These are phyloP conservation scores for Astrothelium subdiscretum DNA, from an alignment of 495 filamentous ascomycete species.

Conservation along the genomic window DNA sequence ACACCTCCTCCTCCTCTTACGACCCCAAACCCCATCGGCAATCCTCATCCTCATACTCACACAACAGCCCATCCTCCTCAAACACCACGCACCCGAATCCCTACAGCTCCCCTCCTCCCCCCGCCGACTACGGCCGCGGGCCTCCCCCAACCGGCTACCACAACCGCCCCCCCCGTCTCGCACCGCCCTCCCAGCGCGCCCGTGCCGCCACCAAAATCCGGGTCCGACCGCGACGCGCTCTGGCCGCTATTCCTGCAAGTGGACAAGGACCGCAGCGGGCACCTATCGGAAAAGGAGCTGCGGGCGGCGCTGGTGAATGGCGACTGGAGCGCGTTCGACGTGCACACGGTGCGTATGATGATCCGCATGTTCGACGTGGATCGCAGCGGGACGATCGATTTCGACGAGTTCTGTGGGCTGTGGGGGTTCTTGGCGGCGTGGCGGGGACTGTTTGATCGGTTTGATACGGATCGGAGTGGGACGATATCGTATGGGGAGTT, in stretches of 20 bases:
- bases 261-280: slow-evolving; percentile 67
- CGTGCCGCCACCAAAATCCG: slow-evolving; percentile 49
- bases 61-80: no score
- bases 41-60: no score
- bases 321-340: slow-evolving; percentile 88
- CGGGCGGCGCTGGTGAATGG: slow-evolving; percentile 89
- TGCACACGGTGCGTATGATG: slow-evolving; percentile 97
- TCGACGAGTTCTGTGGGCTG: slow-evolving; percentile 89
- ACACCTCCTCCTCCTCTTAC: slow-evolving; percentile 21
- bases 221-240: slow-evolving; percentile 53
- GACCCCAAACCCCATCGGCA: no score
- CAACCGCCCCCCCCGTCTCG: slow-evolving; percentile 39
- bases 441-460: slow-evolving; percentile 88
- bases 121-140: slow-evolving; percentile 48
- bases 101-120: slow-evolving; percentile 42
- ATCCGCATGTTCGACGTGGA: slow-evolving; percentile 95
- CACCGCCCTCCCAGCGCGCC: slow-evolving; percentile 59
- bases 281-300: slow-evolving; percentile 79
- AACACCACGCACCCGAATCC: no score
- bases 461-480: slow-evolving; percentile 78
- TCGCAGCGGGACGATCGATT: slow-evolving; percentile 76
- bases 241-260: slow-evolving; percentile 84
- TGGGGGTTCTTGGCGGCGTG: slow-evolving; percentile 94
- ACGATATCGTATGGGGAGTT: slow-evolving; percentile 82
- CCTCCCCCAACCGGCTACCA: slow-evolving; percentile 35